Evolutionary conservation across 2,329 filamentous ascomycete genomes (phyloP), one percentile per base, ranked within the genome.

Genomic region (Xylaria sp.): DNA sequence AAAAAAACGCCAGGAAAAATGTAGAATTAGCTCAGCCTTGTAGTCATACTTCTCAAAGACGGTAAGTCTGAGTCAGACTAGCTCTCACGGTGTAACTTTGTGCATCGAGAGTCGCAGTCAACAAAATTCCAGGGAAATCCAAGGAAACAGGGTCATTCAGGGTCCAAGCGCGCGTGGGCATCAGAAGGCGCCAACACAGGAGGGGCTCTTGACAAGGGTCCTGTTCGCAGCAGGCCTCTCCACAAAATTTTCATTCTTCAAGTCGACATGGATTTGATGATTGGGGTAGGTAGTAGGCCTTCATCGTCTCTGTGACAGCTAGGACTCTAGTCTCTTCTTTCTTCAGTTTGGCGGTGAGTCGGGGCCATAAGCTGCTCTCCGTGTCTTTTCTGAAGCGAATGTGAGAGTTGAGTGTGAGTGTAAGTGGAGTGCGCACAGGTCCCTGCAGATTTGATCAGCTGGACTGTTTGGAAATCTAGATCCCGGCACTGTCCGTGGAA

Each of bases 361-460:
- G 54, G 67, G 54, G 54, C 25, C 16, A 23, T 58, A 47, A 58
- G 18, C 23, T 58, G 37, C 16, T 13, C 35, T 65, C 66, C 59
- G 51, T 10, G 16, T 3, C 18, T 4, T 35, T 32, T 40, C 10
- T 32, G 27, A 40, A 21, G 42, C 48, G 5, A 25, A 44, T 60
- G 66, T 69, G 61, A 23, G n/a, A 9, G 44, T 21, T 10, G 44
- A 54, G 27, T 54, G 51, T 53, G 51, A 54, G 51, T n/a, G 27
- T 29, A 23, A 55, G 66, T 66, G 66, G 58, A 65, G 50, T 23
- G 54, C 1, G 40, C n/a, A 37, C 21, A 63, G 63, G 66, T 59
- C 66, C 66, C 66, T 69, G 66, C 66, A 69, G 63, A 69, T 65
- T 64, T 53, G 63, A 42, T 58, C 60, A 61, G 48, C 50, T 65